Conservation (phyloP, 495 filamentous ascomycete species). For the Neurospora hispaniola region DNA sequence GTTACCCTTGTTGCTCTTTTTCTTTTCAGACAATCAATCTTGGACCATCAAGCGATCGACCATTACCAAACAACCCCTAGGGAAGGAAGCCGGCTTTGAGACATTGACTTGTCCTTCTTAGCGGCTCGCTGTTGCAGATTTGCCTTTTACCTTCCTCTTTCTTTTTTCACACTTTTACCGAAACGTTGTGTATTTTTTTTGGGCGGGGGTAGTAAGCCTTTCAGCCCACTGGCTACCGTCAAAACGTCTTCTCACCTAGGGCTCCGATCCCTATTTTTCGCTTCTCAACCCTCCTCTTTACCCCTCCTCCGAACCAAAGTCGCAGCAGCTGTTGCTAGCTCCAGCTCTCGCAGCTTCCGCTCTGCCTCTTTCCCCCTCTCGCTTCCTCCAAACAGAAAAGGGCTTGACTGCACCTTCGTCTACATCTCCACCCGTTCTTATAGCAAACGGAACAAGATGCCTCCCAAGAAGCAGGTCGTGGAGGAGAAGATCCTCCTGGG, state of each 20-base stretch:
- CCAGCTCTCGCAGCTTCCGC: conserved; percentile 43
- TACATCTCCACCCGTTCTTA: conserved; percentile 38
- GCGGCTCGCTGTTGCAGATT: background rate
- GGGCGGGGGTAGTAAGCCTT: conserved; percentile 14
- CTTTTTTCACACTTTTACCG: background rate
- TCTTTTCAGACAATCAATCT: background rate
- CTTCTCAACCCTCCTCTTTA: conserved; percentile 32
- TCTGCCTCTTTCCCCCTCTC: conserved; percentile 36
- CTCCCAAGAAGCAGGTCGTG: conserved; percentile 65
- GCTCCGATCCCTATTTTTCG: conserved; percentile 37
- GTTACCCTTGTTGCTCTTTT: background rate
- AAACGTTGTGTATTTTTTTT: background rate
- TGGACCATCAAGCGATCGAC: background rate
- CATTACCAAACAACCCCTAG: background rate
- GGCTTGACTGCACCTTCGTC: conserved; percentile 36
- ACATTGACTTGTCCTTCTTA: background rate
- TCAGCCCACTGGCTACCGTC: conserved; percentile 20
- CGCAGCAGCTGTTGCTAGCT: background rate
- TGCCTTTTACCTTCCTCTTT: background rate
- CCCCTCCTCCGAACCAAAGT: conserved; percentile 34
- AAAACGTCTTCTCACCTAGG: conserved; percentile 28
- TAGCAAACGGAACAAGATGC: conserved; percentile 53
- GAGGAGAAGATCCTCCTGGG: conserved; percentile 79
- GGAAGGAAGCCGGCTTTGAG: background rate
- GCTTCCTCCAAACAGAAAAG: conserved; percentile 12